Base-by-base conservation (phyloP, 176 grass and related monocot genomes). In the Luzula sylvatica region DNA sequence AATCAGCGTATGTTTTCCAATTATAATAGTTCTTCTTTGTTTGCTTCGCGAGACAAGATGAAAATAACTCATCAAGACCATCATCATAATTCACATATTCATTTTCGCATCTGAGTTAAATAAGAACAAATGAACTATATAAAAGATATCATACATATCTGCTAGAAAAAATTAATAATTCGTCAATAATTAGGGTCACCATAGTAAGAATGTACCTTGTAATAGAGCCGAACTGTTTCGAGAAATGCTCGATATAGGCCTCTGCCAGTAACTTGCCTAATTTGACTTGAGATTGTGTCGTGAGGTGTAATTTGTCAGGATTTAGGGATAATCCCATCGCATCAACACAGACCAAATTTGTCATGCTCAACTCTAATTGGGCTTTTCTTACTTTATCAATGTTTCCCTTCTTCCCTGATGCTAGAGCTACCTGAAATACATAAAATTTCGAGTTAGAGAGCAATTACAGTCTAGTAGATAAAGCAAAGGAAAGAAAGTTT, bases 331-430 rank as follows among this genome's bases (percentile, higher is more conserved):
- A 64, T 26, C 89, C 83, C 46, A 75, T 73, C 11, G 83, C 80
- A 76, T 95, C 89, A 8, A 95, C 77, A 43, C 76, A 85, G 20
- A 82, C 70, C 56, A 95, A 77, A 82, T 95, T 78, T 19, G 74
- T 83, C 46, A 95, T 42, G 30, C 51, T 65, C 51, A 95, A 48
- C 4, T 42, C 62, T 25, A 88, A 41, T 49, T 95, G 89, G 53
- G 83, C 89, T 11, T 75, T 68, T 65, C 89, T 72, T 47, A 95
- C 57, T 65, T 75, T 73, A 16, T 95, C 83, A 20, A 95, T 51
- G 64, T 95, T 73, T 53, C 8, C 78, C 48, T 71, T 50, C 47
- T 62, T 42, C n/a, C 89, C 89, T 28, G 80, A 95, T 51, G 80
- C 80, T 46, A 95, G 66, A 58, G 89, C 89, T 49, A 95, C 89